Percentiles rank a stretch among this genome's conserved stretches.
phyloP scores from a whole-genome alignment of 768 basidiomycete genomes.

The Galerina sulciceps region DNA sequence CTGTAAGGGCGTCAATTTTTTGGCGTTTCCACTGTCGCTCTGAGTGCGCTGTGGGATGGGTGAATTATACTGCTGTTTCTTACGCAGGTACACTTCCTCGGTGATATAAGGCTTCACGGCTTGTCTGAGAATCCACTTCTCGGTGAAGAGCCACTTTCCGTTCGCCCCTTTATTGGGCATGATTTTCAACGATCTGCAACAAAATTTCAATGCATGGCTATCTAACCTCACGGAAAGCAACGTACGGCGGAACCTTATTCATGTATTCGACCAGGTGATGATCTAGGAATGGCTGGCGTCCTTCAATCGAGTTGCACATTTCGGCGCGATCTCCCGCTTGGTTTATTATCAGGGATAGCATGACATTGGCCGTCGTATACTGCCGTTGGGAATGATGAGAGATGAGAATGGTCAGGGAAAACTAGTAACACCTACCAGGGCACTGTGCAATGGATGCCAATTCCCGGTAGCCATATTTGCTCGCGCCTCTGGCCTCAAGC shows the following conservation, averaged over 20 bases:
- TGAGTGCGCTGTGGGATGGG: background rate
- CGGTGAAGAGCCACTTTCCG: constrained; percentile 1
- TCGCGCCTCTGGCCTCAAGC: background rate
- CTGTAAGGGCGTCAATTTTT: background rate
- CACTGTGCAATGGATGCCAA: background rate
- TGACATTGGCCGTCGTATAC: background rate
- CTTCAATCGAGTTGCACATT: constrained; percentile 4
- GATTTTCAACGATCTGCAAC: background rate
- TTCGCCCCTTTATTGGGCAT: background rate
- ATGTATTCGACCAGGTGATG: background rate
- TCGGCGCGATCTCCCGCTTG: background rate
- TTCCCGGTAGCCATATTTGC: background rate
- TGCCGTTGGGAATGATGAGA: background rate
- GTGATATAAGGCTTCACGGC: constrained; percentile 4
- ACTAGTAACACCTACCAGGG: background rate
- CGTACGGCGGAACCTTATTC: background rate
- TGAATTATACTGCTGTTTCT: constrained; percentile 1
- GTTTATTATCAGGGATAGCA: background rate
- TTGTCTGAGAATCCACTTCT: constrained; percentile 4
- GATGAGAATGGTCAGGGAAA: background rate
- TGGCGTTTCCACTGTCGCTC: background rate
- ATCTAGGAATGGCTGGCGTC: constrained; percentile 8
- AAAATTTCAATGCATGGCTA: background rate
- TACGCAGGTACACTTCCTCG: constrained; percentile 1
- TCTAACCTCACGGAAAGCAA: background rate